Evolutionary conservation across 345 rosid species (phyloP).

Genomic region (Aquilaria yunnanensis): DNA sequence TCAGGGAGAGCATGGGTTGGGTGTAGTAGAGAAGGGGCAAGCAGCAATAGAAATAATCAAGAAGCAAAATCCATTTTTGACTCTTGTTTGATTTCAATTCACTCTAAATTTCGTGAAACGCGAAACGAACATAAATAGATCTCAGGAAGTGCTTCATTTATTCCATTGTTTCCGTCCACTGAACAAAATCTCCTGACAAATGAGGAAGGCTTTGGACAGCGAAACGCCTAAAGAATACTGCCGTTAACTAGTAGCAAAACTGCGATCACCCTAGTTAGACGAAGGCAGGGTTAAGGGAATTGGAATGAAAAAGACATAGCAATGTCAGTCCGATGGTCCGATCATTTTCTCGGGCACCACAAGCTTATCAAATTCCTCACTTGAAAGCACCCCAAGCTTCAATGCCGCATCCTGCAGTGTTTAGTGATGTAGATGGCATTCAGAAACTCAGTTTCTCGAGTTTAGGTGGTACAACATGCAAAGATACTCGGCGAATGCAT

Average conservation of each 20-base stretch:
- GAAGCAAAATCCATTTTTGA: too few relatives aligned
- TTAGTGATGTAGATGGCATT: too few relatives aligned
- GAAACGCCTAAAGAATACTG: constrained; percentile 21
- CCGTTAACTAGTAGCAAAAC: constrained; percentile 5
- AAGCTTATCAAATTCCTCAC: constrained; percentile 82
- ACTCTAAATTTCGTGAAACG: too few relatives aligned
- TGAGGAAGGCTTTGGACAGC: constrained; percentile 14
- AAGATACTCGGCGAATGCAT: neutral
- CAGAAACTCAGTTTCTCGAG: neutral
- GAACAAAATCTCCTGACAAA: constrained; percentile 2
- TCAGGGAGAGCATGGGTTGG: too few relatives aligned
- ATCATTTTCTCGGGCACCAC: constrained; percentile 98
- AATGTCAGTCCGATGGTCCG: constrained; percentile 62
- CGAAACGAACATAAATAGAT: too few relatives aligned
- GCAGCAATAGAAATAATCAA: too few relatives aligned
- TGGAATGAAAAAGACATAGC: neutral
- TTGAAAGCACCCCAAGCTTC: constrained; percentile 59
- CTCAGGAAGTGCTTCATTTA: too few relatives aligned
- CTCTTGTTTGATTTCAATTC: too few relatives aligned
- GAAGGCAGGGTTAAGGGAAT: constrained; percentile 2
- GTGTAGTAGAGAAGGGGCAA: too few relatives aligned
- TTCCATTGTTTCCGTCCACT: too few relatives aligned
- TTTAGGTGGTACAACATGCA: neutral
- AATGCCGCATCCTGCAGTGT: constrained; percentile 68
- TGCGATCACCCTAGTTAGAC: too few relatives aligned